phyloP scores from a whole-genome alignment of 805 yeast genomes.

The Candida orba region DNA sequence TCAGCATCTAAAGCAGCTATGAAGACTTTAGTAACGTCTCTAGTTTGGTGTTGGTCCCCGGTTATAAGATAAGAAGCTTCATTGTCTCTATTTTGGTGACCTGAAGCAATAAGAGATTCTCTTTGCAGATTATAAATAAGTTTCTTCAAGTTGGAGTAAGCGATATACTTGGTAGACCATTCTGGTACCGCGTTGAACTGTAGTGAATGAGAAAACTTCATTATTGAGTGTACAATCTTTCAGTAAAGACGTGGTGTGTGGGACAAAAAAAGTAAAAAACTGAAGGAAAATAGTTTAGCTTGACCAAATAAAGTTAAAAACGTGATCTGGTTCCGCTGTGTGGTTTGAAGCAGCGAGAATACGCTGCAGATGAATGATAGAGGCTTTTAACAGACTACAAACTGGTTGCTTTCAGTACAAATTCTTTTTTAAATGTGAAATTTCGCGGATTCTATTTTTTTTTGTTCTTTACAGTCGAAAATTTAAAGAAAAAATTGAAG shows the following conservation, averaged over 20 bases:
- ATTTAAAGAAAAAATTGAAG: no score
- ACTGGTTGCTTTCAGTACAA: no score
- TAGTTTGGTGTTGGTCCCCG: slow-evolving; percentile 24
- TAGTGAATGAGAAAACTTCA: slow-evolving; percentile 93
- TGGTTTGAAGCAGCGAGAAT: no score
- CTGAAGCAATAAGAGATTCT: slow-evolving; percentile 30
- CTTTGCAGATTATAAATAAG: slow-evolving; percentile 77
- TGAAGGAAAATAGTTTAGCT: no score
- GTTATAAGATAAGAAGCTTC: slow-evolving; percentile 25
- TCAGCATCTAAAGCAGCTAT: slow-evolving; percentile 70
- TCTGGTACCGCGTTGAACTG: slow-evolving; percentile 98
- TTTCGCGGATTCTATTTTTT: no score
- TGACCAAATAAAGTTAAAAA: no score
- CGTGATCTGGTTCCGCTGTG: no score
- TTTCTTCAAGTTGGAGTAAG: slow-evolving; percentile 82
- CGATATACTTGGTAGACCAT: slow-evolving; percentile 90
- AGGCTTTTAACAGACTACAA: no score
- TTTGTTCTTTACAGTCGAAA: no score
- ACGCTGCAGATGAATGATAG: no score
- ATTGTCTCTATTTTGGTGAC: slow-evolving; percentile 12
- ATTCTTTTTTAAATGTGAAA: no score
- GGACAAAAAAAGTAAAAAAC: neutral
- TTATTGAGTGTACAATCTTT: neutral
- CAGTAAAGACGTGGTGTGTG: neutral
- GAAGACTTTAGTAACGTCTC: slow-evolving; percentile 55